These are phyloP conservation scores for Rhazya stricta DNA, from an alignment of 257 asterid species.

Conservation along the genomic window DNA sequence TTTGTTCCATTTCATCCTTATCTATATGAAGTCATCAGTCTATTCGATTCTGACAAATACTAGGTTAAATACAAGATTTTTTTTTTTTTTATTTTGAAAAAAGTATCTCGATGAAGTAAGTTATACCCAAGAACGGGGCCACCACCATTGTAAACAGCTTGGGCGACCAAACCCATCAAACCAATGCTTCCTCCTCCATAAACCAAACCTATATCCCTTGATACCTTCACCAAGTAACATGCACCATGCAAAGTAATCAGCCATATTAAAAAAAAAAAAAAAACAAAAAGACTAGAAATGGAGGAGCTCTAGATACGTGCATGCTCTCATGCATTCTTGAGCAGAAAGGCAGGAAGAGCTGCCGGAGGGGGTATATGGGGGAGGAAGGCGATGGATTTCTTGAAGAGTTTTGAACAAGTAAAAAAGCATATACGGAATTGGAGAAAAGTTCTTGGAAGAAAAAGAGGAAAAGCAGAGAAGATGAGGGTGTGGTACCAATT, in stretches of 20 bases:
- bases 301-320: no score
- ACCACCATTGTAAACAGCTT: conserved; percentile 36
- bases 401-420: not conserved
- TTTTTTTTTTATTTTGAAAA: not conserved
- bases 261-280: not conserved
- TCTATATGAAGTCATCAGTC: not conserved
- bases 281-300: not conserved
- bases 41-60: not conserved
- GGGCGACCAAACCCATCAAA: conserved; percentile 39
- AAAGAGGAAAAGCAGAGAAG: not conserved
- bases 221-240: conserved; percentile 16
- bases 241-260: not conserved
- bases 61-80: no score
- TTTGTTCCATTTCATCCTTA: not conserved
- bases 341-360: no score
- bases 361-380: not conserved
- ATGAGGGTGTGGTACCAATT: conserved; percentile 23
- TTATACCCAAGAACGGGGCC: conserved; percentile 43
- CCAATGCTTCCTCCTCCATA: conserved; percentile 47
- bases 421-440: not conserved
- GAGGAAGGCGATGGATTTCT: not conserved
- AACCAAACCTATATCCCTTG: conserved; percentile 35
- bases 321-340: conserved; percentile 2
- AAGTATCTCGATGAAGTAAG: not conserved
- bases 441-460: not conserved